Conservation (phyloP, 23 red algal species). For the Gracilariopsis chorda region DNA sequence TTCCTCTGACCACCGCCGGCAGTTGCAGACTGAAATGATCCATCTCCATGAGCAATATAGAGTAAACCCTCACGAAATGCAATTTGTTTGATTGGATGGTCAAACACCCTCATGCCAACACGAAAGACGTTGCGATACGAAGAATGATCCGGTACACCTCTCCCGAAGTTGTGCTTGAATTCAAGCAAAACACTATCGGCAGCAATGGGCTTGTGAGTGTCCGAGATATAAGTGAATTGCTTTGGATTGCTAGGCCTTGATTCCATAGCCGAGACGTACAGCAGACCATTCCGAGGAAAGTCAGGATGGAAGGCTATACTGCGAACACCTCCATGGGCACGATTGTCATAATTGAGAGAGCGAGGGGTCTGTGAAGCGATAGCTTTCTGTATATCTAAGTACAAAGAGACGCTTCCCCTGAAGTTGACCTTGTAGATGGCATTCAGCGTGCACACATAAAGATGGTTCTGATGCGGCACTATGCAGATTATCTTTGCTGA, state of each 20-base stretch:
- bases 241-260: not conserved
- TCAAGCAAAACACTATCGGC: conserved; percentile 53
- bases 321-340: conserved; percentile 29
- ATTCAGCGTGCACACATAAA: conserved; percentile 34
- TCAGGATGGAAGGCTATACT: conserved; percentile 56
- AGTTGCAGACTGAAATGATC: conserved; percentile 49
- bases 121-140: conserved; percentile 37
- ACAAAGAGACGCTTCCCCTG: conserved; percentile 21
- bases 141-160: not conserved
- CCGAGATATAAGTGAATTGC: conserved; percentile 32
- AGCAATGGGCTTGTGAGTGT: not conserved
- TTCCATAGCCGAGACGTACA: conserved; percentile 48
- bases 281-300: conserved; percentile 20
- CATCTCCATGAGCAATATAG: conserved; percentile 51
- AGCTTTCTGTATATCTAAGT: not conserved
- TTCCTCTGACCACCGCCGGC: conserved; percentile 37
- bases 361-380: not conserved
- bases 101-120: conserved; percentile 42
- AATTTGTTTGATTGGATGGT: conserved; percentile 69
- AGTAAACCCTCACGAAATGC: conserved; percentile 15
- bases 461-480: not conserved
- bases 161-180: not conserved
- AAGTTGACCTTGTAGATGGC: conserved; percentile 18
- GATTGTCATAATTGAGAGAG: not conserved
- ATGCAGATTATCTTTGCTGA: conserved; percentile 39